Conservation (phyloP, 805 yeast genomes). For the Starmerella scarabaei region DNA sequence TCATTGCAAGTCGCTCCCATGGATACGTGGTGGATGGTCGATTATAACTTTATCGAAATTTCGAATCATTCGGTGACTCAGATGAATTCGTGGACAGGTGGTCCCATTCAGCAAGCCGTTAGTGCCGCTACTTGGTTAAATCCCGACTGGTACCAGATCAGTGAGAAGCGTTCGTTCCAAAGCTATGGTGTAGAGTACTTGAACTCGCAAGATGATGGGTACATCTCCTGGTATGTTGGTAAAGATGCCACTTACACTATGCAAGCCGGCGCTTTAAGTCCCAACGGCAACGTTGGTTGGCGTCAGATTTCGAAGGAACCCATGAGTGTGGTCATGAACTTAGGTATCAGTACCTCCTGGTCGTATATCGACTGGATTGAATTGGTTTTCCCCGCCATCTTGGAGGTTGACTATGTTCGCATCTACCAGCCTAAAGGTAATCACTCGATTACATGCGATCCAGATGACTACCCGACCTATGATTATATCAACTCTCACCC, state of each 20-base stretch:
- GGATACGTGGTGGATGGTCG: conserved; percentile 90
- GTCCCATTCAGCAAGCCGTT: conserved; percentile 86
- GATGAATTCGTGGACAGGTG: conserved; percentile 84
- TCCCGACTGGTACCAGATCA: conserved; percentile 66
- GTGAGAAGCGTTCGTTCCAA: conserved; percentile 43
- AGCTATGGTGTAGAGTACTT: conserved; percentile 64
- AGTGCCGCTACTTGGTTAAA: conserved; percentile 73
- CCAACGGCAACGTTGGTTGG: conserved; percentile 82
- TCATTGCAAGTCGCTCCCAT: conserved; percentile 86
- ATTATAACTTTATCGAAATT: conserved; percentile 65
- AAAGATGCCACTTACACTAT: conserved; percentile 62
- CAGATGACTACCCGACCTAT: conserved; percentile 67
- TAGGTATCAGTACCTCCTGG: conserved; percentile 89
- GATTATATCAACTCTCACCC: conserved; percentile 66
- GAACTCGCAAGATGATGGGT: conserved; percentile 45
- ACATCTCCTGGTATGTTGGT: conserved; percentile 80
- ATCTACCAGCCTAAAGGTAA: conserved; percentile 72
- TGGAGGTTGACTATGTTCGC: conserved; percentile 77
- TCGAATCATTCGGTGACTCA: conserved; percentile 55
- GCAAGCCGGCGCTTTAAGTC: conserved; percentile 62
- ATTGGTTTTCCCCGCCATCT: conserved; percentile 59
- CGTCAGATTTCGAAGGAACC: conserved; percentile 80
- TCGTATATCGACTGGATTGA: conserved; percentile 81
- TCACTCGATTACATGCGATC: conserved; percentile 67
- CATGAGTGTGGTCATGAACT: conserved; percentile 74